phyloP scores from a whole-genome alignment of 257 asterid genomes.

The Solanum bulbocastanum region DNA sequence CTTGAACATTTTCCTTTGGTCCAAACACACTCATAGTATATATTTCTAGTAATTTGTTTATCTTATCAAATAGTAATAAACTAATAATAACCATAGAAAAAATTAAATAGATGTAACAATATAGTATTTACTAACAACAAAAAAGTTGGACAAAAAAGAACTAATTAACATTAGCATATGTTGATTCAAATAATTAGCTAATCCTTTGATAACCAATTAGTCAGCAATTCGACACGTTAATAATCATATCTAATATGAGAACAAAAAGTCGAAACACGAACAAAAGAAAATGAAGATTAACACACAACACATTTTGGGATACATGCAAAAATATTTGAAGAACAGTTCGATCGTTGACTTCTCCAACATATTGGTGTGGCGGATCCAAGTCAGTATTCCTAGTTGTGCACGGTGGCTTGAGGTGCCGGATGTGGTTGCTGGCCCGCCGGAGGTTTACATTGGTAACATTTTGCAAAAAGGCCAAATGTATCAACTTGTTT shows the following conservation, averaged over 20 bases:
- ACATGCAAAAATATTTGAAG: slow-evolving; percentile 26
- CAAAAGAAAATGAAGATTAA: background rate
- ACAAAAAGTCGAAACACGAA: background rate
- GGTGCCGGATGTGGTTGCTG: slow-evolving; percentile 14
- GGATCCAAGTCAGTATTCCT: background rate
- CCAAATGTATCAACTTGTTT: slow-evolving; percentile 79
- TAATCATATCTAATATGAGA: slow-evolving; percentile 17
- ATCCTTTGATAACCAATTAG: slow-evolving; percentile 29
- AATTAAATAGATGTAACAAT: background rate
- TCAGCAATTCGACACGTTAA: slow-evolving; percentile 39
- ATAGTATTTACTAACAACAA: background rate
- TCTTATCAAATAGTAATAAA: background rate
- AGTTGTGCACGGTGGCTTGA: slow-evolving; percentile 34
- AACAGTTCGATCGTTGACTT: background rate
- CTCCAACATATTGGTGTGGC: background rate
- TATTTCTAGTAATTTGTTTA: background rate
- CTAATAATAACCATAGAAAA: background rate
- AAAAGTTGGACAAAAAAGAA: background rate
- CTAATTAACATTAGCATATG: slow-evolving; percentile 4
- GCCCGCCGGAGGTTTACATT: slow-evolving; percentile 37
- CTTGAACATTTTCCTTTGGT: background rate
- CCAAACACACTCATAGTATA: background rate
- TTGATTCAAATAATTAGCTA: slow-evolving; percentile 30
- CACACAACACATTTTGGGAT: slow-evolving; percentile 22
- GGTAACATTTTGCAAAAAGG: slow-evolving; percentile 88